Base-by-base conservation (phyloP, 1,139 yeast genomes). In the Zygosaccharomyces pseudobailii region DNA sequence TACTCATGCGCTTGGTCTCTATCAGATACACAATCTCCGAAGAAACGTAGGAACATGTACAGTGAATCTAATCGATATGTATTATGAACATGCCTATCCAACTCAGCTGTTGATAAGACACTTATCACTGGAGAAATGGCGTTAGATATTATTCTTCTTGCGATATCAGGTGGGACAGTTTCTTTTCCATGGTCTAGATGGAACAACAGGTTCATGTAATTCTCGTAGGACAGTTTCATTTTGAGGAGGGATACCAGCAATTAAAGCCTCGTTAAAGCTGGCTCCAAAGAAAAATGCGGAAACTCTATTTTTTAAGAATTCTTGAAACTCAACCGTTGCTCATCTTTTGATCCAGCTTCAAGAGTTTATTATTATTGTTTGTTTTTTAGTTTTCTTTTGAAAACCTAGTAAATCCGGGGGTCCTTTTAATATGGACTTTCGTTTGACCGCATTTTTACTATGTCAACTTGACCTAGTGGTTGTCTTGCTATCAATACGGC, bases 91-190 rank as follows among this genome's bases (percentile, higher is more conserved):
- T 63, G 66, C 17, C 49, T 37, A 50, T 64, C 67, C 19, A 64
- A 42, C 20, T 41, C 55, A 2, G 56, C 51, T 3, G 63, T 62
- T 6, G 66, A 61, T 4, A 62, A 57, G 2, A 64, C 65, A 6
- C 66, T 56, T 17, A 64, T 61, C n/a, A 63, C 63, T 3, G 68
- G 68, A 10, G 68, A 61, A 31, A 64, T 56, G 3, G 67, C 66
- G 52, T 63, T 60, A 13, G 63, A 57, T 5, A 63, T 55, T 28
- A 64, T 58, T 40, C 63, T 53, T 47, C 56, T 61, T n/a, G 67
- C 59, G 31, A 63, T 62, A 35, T 64, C 67, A 28, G 55, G 53
- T 6, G 67, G 67, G 5, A 62, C 61, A 13, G 49, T 53, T 36
- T 62, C 65, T 28, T 51, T 41, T 27, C 51, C 54, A 36, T 52